Base-by-base conservation (phyloP, 179 eudicot genomes). In the Corrigiola litoralis region DNA sequence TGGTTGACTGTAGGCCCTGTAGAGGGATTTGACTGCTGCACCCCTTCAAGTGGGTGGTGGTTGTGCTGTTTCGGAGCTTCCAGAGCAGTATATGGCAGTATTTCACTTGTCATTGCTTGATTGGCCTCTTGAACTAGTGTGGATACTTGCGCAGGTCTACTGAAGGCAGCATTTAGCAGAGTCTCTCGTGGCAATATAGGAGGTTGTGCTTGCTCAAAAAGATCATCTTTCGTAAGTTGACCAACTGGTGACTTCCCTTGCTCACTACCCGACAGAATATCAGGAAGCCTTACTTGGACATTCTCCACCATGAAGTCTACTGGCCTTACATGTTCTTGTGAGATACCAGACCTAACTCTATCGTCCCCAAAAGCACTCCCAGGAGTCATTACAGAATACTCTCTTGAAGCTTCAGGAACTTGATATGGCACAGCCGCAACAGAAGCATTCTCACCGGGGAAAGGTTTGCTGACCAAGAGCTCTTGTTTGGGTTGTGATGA, bases 271-370 rank as follows among this genome's bases (percentile, higher is more conserved):
- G 58, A 28, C 2, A 73, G 49, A 66, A 71, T 48, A 23, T 85
- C 91, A 23, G 77, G 44, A 10, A 84, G 85, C 37, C 62, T 67
- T 47, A 78, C 31, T 32, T 17, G 72, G 60, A 81, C 69, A 76
- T 79, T 75, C 68, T 84, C 87, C 79, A 77, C 75, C 75, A 71
- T 72, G 46, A 75, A 73, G 45, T 82, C 91, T 40, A 82, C 72
- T 44, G 81, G 88, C 60, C 78, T 71, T 28, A 68, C 70, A 65
- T 78, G 77, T 25, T 85, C 81, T 31, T 61, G 77, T 25, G 75
- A 55, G 29, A 58, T 25, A 11, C 53, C 60, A 44, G 81, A 42
- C 20, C 74, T 76, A 41, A 31, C 46, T 23, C 57, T 24, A 57
- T 78, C 85, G 57, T 80, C 85, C 63, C 45, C 72, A 23, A 78